phyloP scores from a whole-genome alignment of 352 stramenopile species.

The Peronospora belbahrii region DNA sequence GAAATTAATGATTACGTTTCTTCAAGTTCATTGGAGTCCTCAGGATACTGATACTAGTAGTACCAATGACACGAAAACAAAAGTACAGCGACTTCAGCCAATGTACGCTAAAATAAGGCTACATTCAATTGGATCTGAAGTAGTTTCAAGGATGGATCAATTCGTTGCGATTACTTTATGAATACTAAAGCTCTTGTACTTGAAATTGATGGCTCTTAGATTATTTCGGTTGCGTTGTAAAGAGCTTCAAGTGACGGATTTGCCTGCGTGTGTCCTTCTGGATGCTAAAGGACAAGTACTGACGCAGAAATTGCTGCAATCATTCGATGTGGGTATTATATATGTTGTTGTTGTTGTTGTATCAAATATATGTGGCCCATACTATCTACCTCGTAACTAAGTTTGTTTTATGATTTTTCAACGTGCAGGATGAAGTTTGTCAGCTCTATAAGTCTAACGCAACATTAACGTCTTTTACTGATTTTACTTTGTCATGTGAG shows the following conservation, averaged over 20 bases:
- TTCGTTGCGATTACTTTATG: not conserved
- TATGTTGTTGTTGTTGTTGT: too few species aligned
- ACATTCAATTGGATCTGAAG: not conserved
- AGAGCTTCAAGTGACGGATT: slow-evolving; percentile 30
- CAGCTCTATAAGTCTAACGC: slow-evolving; percentile 2
- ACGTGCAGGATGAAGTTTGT: slow-evolving; percentile 9
- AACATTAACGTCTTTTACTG: not conserved
- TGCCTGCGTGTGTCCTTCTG: slow-evolving; percentile 30
- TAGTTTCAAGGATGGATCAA: not conserved
- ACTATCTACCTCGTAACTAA: too few species aligned
- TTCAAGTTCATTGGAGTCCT: slow-evolving; percentile 24
- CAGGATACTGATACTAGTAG: not conserved
- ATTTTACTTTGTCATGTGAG: slow-evolving; percentile 11
- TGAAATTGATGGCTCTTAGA: slow-evolving; percentile 15
- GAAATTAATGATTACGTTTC: slow-evolving; percentile 13
- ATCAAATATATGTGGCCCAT: too few species aligned
- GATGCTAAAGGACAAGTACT: slow-evolving; percentile 18
- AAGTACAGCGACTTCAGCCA: slow-evolving; percentile 18
- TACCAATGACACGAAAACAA: not conserved
- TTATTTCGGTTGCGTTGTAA: slow-evolving; percentile 37
- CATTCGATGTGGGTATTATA: slow-evolving; percentile 18
- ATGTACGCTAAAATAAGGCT: too few species aligned
- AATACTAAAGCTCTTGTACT: too few species aligned
- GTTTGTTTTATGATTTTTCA: too few species aligned
- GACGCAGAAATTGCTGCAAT: slow-evolving; percentile 4